Evolutionary conservation across 306 rosid genomes (phyloP).

Genomic region (Prunus persica): Prunus_persica_NCBIv2 NC_034016.1:15108001-15108500

Average conservation of each 20-base stretch:
- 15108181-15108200: no score
- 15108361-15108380: neutral
- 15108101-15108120: no score
- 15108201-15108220: no score
- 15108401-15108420: neutral
- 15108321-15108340: neutral
- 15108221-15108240: conserved; percentile 71
- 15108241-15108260: conserved; percentile 91
- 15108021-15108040: neutral
- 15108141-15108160: no score
- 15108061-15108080: no score
- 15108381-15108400: neutral
- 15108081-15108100: no score
- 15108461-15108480: neutral
- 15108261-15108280: conserved; percentile 97
- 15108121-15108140: no score
- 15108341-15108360: neutral
- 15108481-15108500: neutral
- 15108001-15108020: neutral
- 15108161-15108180: no score
- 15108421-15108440: neutral
- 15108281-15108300: conserved; percentile 99
- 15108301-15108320: conserved; percentile 67
- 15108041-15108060: neutral
- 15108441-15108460: neutral